phyloP scores from a whole-genome alignment of 2,329 filamentous ascomycete species.

The Scedosporium aurantiacum region DNA sequence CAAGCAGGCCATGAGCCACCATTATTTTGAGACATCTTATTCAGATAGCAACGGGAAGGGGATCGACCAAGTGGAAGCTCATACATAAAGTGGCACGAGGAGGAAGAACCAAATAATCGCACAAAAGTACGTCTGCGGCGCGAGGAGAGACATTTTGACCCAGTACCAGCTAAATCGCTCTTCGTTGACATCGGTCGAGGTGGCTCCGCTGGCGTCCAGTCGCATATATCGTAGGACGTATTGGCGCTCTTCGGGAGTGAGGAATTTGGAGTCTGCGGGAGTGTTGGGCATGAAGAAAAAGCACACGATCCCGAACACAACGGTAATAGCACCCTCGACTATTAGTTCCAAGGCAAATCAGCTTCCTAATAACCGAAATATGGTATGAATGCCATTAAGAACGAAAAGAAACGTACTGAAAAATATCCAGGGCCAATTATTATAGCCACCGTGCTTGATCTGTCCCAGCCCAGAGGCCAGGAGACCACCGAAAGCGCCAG shows the following conservation, averaged over 20 bases:
- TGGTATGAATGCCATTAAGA: no score
- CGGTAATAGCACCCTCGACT: conserved; percentile 26
- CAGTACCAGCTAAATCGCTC: conserved; percentile 43
- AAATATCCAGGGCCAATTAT: conserved; percentile 35
- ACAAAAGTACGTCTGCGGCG: conserved; percentile 40
- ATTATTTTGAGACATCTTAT: conserved; percentile 22
- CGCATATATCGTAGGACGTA: conserved; percentile 27
- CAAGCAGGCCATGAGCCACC: not conserved
- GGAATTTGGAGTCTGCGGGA: conserved; percentile 25
- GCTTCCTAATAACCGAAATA: no score
- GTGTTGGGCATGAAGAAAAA: conserved; percentile 27
- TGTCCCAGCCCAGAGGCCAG: conserved; percentile 30
- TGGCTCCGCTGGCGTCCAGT: conserved; percentile 29
- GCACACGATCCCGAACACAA: conserved; percentile 20
- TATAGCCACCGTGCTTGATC: conserved; percentile 22
- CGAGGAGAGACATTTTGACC: conserved; percentile 42
- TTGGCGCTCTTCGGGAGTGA: conserved; percentile 27
- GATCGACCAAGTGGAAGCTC: conserved; percentile 6
- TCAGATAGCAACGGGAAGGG: conserved; percentile 12
- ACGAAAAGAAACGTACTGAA: conserved; percentile 49
- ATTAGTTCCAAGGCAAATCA: conserved; percentile 29
- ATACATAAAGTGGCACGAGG: conserved; percentile 17
- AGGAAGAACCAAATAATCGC: conserved; percentile 16
- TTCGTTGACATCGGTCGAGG: conserved; percentile 37
- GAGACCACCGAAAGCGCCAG: conserved; percentile 50